Percentiles rank a stretch among this genome's conserved stretches.
These are phyloP conservation scores for Raffaelea ambrosiae DNA, from an alignment of 2,329 filamentous ascomycete species.

Conservation along the genomic window DNA sequence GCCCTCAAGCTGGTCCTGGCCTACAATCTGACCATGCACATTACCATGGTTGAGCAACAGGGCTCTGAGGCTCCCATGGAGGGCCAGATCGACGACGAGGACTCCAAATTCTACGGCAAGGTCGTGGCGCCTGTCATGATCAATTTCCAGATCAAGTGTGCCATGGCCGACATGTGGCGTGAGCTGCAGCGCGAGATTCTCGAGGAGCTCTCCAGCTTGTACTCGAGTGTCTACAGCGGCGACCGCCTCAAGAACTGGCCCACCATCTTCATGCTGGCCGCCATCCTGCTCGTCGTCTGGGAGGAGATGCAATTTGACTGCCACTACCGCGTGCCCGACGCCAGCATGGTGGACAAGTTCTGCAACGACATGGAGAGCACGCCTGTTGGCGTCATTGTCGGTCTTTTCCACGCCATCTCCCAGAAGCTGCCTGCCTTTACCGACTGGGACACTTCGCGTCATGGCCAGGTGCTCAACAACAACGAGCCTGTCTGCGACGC, in stretches of 20 bases:
- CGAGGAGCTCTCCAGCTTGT: constrained; percentile 83
- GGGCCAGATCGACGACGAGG: constrained; percentile 77
- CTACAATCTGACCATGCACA: constrained; percentile 90
- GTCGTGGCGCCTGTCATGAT: constrained; percentile 95
- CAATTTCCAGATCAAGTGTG: constrained; percentile 98
- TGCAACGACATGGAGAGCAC: constrained; percentile 95
- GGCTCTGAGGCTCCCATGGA: constrained; percentile 69
- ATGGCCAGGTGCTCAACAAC: constrained; percentile 83
- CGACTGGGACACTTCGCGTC: constrained; percentile 89
- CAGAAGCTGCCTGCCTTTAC: constrained; percentile 89
- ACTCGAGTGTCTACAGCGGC: constrained; percentile 96
- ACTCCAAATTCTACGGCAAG: constrained; percentile 82
- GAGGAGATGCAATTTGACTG: constrained; percentile 99
- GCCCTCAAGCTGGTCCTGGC: constrained; percentile 89
- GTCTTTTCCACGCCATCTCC: constrained; percentile 94
- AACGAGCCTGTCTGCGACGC: constrained; percentile 89
- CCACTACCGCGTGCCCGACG: constrained; percentile 87
- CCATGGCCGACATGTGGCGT: constrained; percentile 96
- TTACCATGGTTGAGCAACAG: constrained; percentile 88
- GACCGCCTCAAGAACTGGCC: constrained; percentile 99
- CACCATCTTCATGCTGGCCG: constrained; percentile 94
- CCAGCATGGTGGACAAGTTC: constrained; percentile 82
- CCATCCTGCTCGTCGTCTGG: constrained; percentile 89
- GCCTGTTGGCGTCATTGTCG: constrained; percentile 91
- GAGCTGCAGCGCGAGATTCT: constrained; percentile 94